These are phyloP conservation scores for Vitis rotundifolia DNA, from an alignment of 164 flowering plant genomes.

Conservation along the genomic window DNA sequence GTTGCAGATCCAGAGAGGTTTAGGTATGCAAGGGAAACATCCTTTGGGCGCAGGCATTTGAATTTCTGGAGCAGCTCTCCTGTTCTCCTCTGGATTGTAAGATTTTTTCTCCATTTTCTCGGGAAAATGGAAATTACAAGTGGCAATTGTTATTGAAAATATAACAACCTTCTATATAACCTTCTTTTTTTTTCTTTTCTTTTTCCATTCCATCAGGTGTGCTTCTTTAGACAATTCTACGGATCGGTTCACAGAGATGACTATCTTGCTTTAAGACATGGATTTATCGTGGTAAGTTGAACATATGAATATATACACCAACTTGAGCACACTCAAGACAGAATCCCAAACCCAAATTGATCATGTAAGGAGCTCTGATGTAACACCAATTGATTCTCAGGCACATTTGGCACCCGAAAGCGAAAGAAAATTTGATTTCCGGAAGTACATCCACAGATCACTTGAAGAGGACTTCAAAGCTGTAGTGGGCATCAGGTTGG, in stretches of 20 bases:
- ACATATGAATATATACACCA: background rate
- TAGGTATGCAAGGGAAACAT: constrained; percentile 60
- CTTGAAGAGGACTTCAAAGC: constrained; percentile 51
- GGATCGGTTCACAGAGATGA: constrained; percentile 53
- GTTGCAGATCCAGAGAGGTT: constrained; percentile 62
- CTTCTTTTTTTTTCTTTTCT: background rate
- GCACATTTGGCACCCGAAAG: constrained; percentile 59
- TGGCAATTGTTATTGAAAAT: too few relatives aligned
- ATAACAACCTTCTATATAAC: too few relatives aligned
- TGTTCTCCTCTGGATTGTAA: constrained; percentile 54
- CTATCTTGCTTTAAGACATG: constrained; percentile 59
- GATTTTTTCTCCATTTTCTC: constrained; percentile 3
- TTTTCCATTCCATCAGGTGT: constrained; percentile 32
- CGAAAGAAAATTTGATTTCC: constrained; percentile 47
- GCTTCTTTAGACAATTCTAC: constrained; percentile 62
- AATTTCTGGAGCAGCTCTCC: constrained; percentile 44
- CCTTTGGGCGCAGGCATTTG: constrained; percentile 62
- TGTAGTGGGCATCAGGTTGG: constrained; percentile 50
- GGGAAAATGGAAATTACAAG: too few relatives aligned
- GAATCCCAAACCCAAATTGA: background rate
- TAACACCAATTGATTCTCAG: constrained; percentile 18
- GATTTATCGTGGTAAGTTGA: constrained; percentile 47
- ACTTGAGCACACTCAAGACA: background rate
- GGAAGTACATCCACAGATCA: constrained; percentile 49
- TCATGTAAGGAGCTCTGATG: background rate